Evolutionary conservation across 345 rosid genomes (phyloP), one percentile per base, ranked within the genome.

Genomic region (Gossypium mustelinum): DNA sequence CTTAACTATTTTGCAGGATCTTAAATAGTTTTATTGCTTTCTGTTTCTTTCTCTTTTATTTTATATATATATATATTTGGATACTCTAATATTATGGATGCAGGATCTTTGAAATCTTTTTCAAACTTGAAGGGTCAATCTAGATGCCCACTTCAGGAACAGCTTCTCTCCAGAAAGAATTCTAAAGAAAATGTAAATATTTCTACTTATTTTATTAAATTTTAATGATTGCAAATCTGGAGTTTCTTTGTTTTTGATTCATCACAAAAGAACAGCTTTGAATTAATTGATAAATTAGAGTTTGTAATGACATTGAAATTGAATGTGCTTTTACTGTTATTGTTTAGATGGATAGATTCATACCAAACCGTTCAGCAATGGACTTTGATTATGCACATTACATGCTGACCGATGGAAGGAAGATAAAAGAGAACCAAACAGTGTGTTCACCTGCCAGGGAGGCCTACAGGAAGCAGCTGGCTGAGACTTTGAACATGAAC

Each of bases 291-390:
- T 8, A 61, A 61, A 27, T 12, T 61, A 27, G 44, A 27, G 10
- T 39, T 41, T 39, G 24, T n/a, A 9, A 17, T 17, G 68, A n/a
- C 51, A 18, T 44, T 65, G 9, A 10, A 43, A 45, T 43, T 44
- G 16, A 44, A 67, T 45, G 29, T 45, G 54, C n/a, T 67, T 45
- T 11, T 18, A 1, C 22, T 66, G 54, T 25, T 44, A 12, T 16
- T 20, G 27, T 10, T 48, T 84, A 87, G 94, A 74, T 87, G 81
- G 97, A 92, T 75, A 84, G 94, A 4, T 92, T 89, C 65, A 92
- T 92, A 16, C 93, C 97, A 0, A 92, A 89, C 66, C 72, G 94
- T 44, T 83, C 94, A 16, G 97, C 94, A 1, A 92, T 92, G 89
- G 89, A 92, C 73, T 78, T 87, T 44, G 94, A 89, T 34, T 92